A percentile compares a stretch with the other conserved stretches of the same genome.
These are phyloP conservation scores for Pyrenula aspistea DNA, from an alignment of 495 filamentous ascomycete species.

Conservation along the genomic window DNA sequence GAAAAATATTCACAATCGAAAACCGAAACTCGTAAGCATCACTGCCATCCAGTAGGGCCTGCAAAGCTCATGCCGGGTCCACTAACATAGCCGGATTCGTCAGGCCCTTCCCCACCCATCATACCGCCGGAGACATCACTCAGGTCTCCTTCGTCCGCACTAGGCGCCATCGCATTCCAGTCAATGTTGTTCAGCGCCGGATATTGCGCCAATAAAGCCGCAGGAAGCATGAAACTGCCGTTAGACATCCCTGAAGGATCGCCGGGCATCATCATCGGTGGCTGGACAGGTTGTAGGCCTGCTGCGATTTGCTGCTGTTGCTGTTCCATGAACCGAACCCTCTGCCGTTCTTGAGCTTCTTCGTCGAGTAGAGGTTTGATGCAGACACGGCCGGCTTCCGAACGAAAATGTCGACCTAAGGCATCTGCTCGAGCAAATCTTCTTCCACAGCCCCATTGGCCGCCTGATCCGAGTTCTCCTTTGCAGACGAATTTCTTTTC, in stretches of 20 bases:
- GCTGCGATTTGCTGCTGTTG: slow-evolving; percentile 16
- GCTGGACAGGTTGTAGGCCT: slow-evolving; percentile 29
- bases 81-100: slow-evolving; percentile 14
- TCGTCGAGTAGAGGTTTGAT: slow-evolving; percentile 92
- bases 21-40: background rate
- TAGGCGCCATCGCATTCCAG: slow-evolving; percentile 49
- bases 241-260: slow-evolving; percentile 25
- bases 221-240: slow-evolving; percentile 62
- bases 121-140: slow-evolving; percentile 61
- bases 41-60: slow-evolving; percentile 5
- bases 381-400: slow-evolving; percentile 88
- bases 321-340: slow-evolving; percentile 34
- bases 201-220: slow-evolving; percentile 80
- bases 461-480: slow-evolving; percentile 70
- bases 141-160: slow-evolving; percentile 42
- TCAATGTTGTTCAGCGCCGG: slow-evolving; percentile 76
- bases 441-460: slow-evolving; percentile 84
- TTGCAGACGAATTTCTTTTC: slow-evolving; percentile 97
- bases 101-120: slow-evolving; percentile 13
- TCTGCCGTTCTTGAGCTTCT: slow-evolving; percentile 29
- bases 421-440: slow-evolving; percentile 93
- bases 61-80: slow-evolving; percentile 13
- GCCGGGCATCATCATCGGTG: slow-evolving; percentile 27
- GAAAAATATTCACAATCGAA: background rate
- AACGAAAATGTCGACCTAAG: slow-evolving; percentile 90